Percentiles rank a stretch among this genome's conserved stretches.
phyloP scores from a whole-genome alignment of 1,284 basidiomycete genomes.

The Ganoderma meredithae region DNA sequence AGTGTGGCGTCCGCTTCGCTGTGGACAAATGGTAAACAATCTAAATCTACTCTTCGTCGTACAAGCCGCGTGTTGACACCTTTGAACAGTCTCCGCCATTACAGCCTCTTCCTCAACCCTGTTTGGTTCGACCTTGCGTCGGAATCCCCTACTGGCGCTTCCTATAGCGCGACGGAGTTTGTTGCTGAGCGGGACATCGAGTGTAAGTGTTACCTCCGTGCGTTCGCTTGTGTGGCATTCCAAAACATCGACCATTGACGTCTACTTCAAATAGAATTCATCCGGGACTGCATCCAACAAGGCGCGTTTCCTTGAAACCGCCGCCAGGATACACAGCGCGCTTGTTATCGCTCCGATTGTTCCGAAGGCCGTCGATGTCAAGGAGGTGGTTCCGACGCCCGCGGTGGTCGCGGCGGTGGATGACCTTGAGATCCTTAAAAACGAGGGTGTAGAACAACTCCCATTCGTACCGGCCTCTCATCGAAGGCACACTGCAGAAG shows the following conservation, averaged over 20 bases:
- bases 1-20: constrained; percentile 20
- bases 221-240: too few relatives aligned
- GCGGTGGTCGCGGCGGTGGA: constrained; percentile 19
- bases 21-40: constrained; percentile 39
- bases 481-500: constrained; percentile 44
- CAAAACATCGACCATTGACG: too few relatives aligned
- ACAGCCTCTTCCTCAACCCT: constrained; percentile 35
- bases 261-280: background rate
- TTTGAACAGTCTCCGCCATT: constrained; percentile 22
- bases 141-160: constrained; percentile 1
- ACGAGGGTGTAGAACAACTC: constrained; percentile 56
- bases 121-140: constrained; percentile 33
- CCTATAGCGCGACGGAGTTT: constrained; percentile 46
- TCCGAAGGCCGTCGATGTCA: constrained; percentile 44
- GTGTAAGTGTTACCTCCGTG: background rate
- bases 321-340: constrained; percentile 50
- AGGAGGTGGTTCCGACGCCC: constrained; percentile 10
- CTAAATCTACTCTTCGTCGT: background rate
- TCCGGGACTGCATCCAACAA: constrained; percentile 8
- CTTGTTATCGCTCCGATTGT: constrained; percentile 57
- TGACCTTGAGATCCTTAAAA: constrained; percentile 24
- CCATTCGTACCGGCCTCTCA: constrained; percentile 73
- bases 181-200: constrained; percentile 46
- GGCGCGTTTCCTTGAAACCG: constrained; percentile 45
- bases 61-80: background rate